Evolutionary conservation across 176 grass and related monocot species (phyloP).

Genomic region (Pontederia paniculata): DNA sequence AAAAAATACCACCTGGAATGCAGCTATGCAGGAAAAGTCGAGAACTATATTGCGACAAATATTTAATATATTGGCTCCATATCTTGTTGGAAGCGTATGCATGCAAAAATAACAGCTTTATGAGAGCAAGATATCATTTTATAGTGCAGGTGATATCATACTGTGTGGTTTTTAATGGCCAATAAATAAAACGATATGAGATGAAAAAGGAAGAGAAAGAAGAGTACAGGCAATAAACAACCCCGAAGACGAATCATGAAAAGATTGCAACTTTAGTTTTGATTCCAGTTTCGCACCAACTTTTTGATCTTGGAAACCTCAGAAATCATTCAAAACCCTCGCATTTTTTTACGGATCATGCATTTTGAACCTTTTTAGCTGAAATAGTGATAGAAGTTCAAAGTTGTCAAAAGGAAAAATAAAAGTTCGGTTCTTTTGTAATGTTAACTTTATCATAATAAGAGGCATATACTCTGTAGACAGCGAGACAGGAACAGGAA

Average conservation of each 20-base stretch:
- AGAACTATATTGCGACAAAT: background rate
- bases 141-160: slow-evolving; percentile 5
- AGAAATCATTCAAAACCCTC: slow-evolving; percentile 11
- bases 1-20: slow-evolving; percentile 2
- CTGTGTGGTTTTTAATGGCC: slow-evolving; percentile 6
- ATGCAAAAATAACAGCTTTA: slow-evolving; percentile 18
- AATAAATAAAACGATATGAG: background rate
- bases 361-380: slow-evolving; percentile 1
- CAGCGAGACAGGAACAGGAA: slow-evolving; percentile 17
- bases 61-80: background rate
- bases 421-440: background rate
- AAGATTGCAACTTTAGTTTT: slow-evolving; percentile 20
- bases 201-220: background rate
- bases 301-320: slow-evolving; percentile 11
- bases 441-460: background rate
- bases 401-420: background rate
- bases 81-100: slow-evolving; percentile 21
- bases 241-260: slow-evolving; percentile 6
- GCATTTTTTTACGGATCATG: background rate
- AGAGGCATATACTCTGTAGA: background rate
- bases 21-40: background rate
- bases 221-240: background rate
- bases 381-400: slow-evolving; percentile 1
- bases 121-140: slow-evolving; percentile 9
- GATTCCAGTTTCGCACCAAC: background rate